Evolutionary conservation across 192 early-diverging fungal species (phyloP).

Genomic region (Thamnidium elegans): DNA sequence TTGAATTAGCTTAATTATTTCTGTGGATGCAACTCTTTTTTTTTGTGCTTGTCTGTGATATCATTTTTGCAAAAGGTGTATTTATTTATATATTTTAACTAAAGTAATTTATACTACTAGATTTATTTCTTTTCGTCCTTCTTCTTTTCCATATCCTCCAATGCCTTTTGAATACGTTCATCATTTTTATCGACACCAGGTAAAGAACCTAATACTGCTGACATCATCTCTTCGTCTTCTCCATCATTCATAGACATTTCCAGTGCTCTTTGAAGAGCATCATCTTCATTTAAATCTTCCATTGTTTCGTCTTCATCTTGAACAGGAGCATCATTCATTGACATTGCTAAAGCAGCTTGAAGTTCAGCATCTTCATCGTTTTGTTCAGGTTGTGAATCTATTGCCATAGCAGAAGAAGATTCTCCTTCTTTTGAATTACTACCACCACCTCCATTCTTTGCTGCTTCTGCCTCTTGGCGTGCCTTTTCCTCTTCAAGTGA

Average conservation of each 20-base stretch:
- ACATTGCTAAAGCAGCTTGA: constrained; percentile 69
- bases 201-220: constrained; percentile 72
- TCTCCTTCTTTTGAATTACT: constrained; percentile 27
- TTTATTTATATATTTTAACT: constrained; percentile 2
- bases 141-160: constrained; percentile 49
- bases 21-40: too few relatives aligned
- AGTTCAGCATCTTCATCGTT: constrained; percentile 45
- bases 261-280: constrained; percentile 69
- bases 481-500: constrained; percentile 95
- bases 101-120: too few relatives aligned
- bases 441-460: constrained; percentile 42
- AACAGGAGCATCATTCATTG: constrained; percentile 43
- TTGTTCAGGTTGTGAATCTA: constrained; percentile 24
- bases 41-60: too few relatives aligned
- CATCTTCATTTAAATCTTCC: constrained; percentile 67
- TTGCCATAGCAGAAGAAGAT: constrained; percentile 32
- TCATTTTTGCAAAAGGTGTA: not conserved
- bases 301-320: constrained; percentile 63
- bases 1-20: too few relatives aligned
- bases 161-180: constrained; percentile 71
- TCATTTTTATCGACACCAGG: constrained; percentile 88
- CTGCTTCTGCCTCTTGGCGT: constrained; percentile 68
- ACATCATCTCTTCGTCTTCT: constrained; percentile 44
- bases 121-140: constrained; percentile 34
- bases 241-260: constrained; percentile 67